phyloP scores from a whole-genome alignment of 1,139 yeast species.

The Lodderomyces oxycetoniae region DNA sequence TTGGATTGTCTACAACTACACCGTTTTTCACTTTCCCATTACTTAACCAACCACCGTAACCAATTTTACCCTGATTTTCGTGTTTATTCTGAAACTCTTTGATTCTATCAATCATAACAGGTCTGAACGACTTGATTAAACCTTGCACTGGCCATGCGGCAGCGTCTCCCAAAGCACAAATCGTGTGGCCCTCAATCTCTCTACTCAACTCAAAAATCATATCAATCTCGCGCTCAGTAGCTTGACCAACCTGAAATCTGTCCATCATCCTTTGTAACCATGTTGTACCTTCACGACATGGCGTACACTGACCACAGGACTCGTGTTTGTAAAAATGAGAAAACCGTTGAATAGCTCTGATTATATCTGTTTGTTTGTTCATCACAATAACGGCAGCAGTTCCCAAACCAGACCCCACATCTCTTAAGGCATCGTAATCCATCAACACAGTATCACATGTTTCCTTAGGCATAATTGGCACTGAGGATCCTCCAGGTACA shows the following conservation, averaged over 20 bases:
- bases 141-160: slow-evolving; percentile 95
- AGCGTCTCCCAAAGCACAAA: slow-evolving; percentile 89
- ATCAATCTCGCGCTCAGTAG: slow-evolving; percentile 73
- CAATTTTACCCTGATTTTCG: slow-evolving; percentile 33
- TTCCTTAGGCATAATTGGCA: slow-evolving; percentile 69
- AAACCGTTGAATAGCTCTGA: slow-evolving; percentile 80
- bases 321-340: slow-evolving; percentile 82
- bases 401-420: slow-evolving; percentile 81
- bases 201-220: slow-evolving; percentile 76
- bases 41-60: slow-evolving; percentile 76
- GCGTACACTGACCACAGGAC: slow-evolving; percentile 92
- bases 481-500: slow-evolving; percentile 86
- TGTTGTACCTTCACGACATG: slow-evolving; percentile 92
- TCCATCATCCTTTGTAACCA: slow-evolving; percentile 83
- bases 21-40: slow-evolving; percentile 63
- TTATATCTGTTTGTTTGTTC: slow-evolving; percentile 79
- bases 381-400: slow-evolving; percentile 90
- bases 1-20: slow-evolving; percentile 58
- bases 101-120: slow-evolving; percentile 72
- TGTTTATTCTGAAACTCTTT: slow-evolving; percentile 37
- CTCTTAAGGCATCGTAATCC: slow-evolving; percentile 85
- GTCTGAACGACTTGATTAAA: slow-evolving; percentile 75
- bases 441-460: slow-evolving; percentile 64
- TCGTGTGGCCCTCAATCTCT: slow-evolving; percentile 85
- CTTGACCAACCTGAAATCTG: slow-evolving; percentile 73